phyloP scores from a whole-genome alignment of 2,329 filamentous ascomycete genomes.

The Apiospora arundinis region DNA sequence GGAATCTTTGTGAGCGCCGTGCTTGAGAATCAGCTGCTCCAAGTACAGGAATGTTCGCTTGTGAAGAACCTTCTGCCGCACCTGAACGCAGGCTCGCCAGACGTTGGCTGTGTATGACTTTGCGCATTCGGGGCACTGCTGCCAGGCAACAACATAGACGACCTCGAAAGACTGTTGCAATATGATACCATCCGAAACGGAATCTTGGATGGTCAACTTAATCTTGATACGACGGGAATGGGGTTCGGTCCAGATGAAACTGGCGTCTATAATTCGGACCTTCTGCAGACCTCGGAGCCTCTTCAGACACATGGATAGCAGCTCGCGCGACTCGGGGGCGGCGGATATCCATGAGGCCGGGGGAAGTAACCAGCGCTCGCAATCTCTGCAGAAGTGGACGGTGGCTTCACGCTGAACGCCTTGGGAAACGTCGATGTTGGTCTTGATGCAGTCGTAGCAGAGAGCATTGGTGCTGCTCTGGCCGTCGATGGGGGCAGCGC shows the following conservation, averaged over 20 bases:
- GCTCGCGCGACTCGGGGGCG: conserved; percentile 84
- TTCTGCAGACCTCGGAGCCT: conserved; percentile 87
- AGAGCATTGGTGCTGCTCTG: conserved; percentile 84
- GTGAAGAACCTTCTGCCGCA: conserved; percentile 95
- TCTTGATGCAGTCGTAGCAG: conserved; percentile 94
- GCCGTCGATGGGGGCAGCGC: conserved; percentile 93
- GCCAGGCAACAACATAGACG: conserved; percentile 85
- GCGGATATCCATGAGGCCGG: conserved; percentile 88
- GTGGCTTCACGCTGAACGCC: conserved; percentile 91
- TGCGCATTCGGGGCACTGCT: conserved; percentile 93
- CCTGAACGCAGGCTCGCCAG: conserved; percentile 92
- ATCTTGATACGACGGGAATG: conserved; percentile 92
- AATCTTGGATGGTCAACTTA: conserved; percentile 89
- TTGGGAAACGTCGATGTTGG: conserved; percentile 90
- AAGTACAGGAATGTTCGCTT: conserved; percentile 78
- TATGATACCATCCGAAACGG: conserved; percentile 66
- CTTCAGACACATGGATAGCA: conserved; percentile 88
- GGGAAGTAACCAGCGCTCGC: conserved; percentile 90
- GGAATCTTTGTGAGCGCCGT: conserved; percentile 87
- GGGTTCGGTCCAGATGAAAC: conserved; percentile 97
- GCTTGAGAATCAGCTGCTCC: conserved; percentile 95
- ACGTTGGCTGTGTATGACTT: conserved; percentile 98
- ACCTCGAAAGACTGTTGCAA: conserved; percentile 97
- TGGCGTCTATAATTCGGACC: conserved; percentile 92
- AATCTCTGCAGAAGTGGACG: conserved; percentile 91